A percentile compares a stretch with the other conserved stretches of the same genome.
Evolutionary conservation across 306 rosid genomes (phyloP).

Genomic region (Rosa chinensis): DNA sequence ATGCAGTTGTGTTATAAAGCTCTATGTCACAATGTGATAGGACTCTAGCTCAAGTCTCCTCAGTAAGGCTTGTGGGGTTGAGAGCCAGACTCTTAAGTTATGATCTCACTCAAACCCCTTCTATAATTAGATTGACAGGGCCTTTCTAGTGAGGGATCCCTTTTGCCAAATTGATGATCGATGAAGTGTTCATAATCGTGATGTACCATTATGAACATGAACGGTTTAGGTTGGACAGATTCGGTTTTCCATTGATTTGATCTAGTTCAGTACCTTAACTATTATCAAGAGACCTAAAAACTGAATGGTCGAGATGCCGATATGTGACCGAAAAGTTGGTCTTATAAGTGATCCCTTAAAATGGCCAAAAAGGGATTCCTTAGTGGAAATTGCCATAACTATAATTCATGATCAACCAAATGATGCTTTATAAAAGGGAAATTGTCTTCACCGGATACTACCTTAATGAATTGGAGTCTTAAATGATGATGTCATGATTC

Average conservation of each 20-base stretch:
- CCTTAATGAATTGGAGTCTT: not conserved
- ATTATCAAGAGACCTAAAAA: not conserved
- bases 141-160: not conserved
- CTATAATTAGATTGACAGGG: not conserved
- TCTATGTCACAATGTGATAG: not conserved
- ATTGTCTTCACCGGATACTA: not conserved
- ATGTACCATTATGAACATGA: too few species aligned
- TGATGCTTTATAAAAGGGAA: not conserved
- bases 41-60: not conserved
- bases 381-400: not conserved
- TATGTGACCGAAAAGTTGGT: not conserved
- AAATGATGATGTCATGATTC: not conserved
- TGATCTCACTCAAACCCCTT: not conserved
- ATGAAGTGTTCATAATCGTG: too few species aligned
- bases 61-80: not conserved
- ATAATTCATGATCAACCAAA: not conserved
- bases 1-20: not conserved
- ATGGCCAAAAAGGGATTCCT: not conserved
- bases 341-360: not conserved
- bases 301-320: not conserved
- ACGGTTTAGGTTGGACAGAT: too few species aligned
- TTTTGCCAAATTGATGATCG: too few species aligned
- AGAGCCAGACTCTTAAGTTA: not conserved
- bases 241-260: too few species aligned
- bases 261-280: not conserved